These are phyloP conservation scores for Pulveroboletus ravenelii DNA, from an alignment of 768 basidiomycete species.

Conservation along the genomic window DNA sequence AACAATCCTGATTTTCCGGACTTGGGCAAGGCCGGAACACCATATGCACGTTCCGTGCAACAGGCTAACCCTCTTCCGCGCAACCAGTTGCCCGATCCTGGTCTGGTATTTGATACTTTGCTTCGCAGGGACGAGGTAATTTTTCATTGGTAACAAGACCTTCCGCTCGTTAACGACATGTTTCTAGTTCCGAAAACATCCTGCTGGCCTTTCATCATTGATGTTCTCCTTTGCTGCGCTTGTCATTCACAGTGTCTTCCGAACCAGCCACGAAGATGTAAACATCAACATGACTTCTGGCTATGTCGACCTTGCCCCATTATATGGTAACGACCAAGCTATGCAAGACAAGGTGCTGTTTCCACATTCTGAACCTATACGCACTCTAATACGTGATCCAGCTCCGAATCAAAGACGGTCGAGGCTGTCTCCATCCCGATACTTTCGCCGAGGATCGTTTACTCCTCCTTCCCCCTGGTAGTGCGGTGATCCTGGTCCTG, in stretches of 20 bases:
- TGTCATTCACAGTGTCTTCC: slow-evolving; percentile 86
- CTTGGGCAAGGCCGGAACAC: slow-evolving; percentile 72
- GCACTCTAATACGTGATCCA: slow-evolving; percentile 1
- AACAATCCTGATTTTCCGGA: slow-evolving; percentile 71
- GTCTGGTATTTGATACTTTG: slow-evolving; percentile 76
- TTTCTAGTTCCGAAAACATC: slow-evolving; percentile 65
- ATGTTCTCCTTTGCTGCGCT: slow-evolving; percentile 83
- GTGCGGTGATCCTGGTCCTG: slow-evolving; percentile 71
- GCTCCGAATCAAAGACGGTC: slow-evolving; percentile 48
- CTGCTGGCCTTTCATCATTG: slow-evolving; percentile 70
- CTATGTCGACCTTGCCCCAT: slow-evolving; percentile 78
- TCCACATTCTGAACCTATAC: neutral
- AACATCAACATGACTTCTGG: slow-evolving; percentile 81
- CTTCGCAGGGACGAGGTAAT: slow-evolving; percentile 65
- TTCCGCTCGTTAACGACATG: neutral
- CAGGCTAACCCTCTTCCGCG: slow-evolving; percentile 58
- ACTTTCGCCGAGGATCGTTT: slow-evolving; percentile 76
- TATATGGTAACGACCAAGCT: slow-evolving; percentile 72
- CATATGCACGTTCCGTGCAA: slow-evolving; percentile 82
- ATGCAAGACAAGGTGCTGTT: slow-evolving; percentile 52
- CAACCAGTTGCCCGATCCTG: slow-evolving; percentile 73
- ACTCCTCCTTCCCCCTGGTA: slow-evolving; percentile 73
- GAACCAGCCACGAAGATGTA: slow-evolving; percentile 62
- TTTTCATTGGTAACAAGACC: neutral
- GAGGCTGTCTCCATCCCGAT: slow-evolving; percentile 64